Conservation (phyloP, 2,329 filamentous ascomycete species). For the Trichocomaceae sp. region DNA sequence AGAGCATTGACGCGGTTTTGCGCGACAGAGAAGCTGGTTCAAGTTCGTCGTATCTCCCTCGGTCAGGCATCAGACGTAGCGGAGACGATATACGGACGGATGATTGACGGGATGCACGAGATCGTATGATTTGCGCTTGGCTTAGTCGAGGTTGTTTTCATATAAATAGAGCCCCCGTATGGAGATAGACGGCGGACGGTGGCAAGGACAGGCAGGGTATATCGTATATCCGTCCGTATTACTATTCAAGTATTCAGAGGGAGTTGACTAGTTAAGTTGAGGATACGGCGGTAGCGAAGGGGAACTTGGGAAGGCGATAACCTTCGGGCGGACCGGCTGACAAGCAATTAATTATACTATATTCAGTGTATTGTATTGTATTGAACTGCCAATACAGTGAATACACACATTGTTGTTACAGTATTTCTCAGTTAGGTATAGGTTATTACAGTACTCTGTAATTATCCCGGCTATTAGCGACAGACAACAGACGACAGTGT, state of each 20-base stretch:
- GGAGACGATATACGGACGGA: not conserved
- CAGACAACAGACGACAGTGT: too few species aligned
- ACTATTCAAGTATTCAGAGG: too few species aligned
- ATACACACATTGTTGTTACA: not conserved
- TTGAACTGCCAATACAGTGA: too few species aligned
- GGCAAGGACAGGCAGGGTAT: too few species aligned
- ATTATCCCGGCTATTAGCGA: too few species aligned
- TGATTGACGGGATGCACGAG: not conserved
- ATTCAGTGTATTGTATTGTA: not conserved
- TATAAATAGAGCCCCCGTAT: not conserved
- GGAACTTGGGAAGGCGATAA: not conserved
- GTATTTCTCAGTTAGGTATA: too few species aligned
- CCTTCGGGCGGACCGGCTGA: not conserved
- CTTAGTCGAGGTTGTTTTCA: slow-evolving; percentile 2
- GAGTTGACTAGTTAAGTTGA: too few species aligned
- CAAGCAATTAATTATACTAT: not conserved
- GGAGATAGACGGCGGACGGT: not conserved
- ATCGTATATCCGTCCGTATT: too few species aligned
- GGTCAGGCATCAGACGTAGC: not conserved
- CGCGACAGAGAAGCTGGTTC: not conserved
- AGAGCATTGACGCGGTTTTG: slow-evolving; percentile 2
- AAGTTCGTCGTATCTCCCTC: not conserved
- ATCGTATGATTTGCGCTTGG: slow-evolving; percentile 2
- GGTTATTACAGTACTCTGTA: too few species aligned
- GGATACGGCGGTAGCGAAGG: too few species aligned